Percentiles rank a stretch among this genome's conserved stretches.
Evolutionary conservation across 2,329 filamentous ascomycete species (phyloP).

Genomic region (Neopestalotiopsis sp.): DNA sequence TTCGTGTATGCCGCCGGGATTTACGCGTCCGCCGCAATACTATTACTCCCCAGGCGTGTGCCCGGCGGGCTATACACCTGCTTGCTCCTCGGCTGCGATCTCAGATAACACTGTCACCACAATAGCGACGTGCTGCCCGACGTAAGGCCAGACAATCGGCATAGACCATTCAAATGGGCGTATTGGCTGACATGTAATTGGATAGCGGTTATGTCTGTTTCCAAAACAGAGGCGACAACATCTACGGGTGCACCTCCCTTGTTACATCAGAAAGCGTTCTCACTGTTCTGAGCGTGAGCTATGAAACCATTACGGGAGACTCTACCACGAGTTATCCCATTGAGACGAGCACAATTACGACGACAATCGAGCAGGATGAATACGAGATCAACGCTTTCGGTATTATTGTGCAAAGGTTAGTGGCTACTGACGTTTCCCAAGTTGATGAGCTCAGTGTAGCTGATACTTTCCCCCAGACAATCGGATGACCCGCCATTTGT

Average conservation of each 20-base stretch:
- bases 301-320: neutral
- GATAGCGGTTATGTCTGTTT: neutral
- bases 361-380: neutral
- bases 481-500: neutral
- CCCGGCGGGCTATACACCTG: neutral
- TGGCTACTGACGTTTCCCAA: neutral
- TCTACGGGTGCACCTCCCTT: neutral
- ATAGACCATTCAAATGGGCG: neutral
- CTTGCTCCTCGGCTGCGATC: neutral
- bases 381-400: neutral
- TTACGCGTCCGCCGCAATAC: neutral
- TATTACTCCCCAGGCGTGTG: neutral
- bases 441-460: too few relatives aligned
- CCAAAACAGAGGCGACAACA: neutral
- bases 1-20: neutral
- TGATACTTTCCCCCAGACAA: neutral
- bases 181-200: neutral
- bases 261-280: neutral
- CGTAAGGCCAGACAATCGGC: neutral
- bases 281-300: neutral
- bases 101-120: neutral
- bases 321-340: neutral
- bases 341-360: neutral
- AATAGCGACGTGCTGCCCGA: neutral
- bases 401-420: neutral